A percentile compares a stretch with the other conserved stretches of the same genome.
Evolutionary conservation across 2,329 filamentous ascomycete genomes (phyloP).

Genomic region (Thielaviopsis populi): DNA sequence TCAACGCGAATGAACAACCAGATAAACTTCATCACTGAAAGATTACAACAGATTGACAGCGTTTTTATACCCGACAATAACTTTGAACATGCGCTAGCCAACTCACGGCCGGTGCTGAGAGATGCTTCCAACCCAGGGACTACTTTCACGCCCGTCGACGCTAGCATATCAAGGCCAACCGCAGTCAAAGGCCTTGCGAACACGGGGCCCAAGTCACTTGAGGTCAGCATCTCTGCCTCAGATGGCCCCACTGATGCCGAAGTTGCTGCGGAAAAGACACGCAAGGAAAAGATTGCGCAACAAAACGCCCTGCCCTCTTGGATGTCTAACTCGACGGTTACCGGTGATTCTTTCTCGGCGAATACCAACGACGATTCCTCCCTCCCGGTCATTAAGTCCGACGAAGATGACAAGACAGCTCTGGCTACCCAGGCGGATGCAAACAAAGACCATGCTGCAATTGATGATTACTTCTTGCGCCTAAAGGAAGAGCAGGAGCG

Average conservation of each 20-base stretch:
- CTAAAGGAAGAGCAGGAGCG: slow-evolving; percentile 45
- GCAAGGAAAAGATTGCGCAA: slow-evolving; percentile 48
- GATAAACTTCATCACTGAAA: slow-evolving; percentile 61
- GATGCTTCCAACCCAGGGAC: slow-evolving; percentile 52
- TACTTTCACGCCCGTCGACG: slow-evolving; percentile 42
- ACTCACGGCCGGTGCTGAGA: slow-evolving; percentile 48
- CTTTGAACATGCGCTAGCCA: slow-evolving; percentile 53
- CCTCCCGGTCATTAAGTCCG: slow-evolving; percentile 23
- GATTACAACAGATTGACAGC: slow-evolving; percentile 64
- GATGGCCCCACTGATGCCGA: slow-evolving; percentile 53
- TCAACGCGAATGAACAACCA: slow-evolving; percentile 63
- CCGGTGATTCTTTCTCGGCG: slow-evolving; percentile 43
- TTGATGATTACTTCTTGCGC: slow-evolving; percentile 53
- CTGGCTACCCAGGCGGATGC: slow-evolving; percentile 27
- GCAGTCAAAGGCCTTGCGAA: slow-evolving; percentile 55
- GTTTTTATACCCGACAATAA: slow-evolving; percentile 58
- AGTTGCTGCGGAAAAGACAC: slow-evolving; percentile 46
- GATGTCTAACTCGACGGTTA: slow-evolving; percentile 58
- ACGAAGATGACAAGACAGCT: slow-evolving; percentile 34
- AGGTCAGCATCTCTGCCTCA: slow-evolving; percentile 51
- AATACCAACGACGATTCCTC: slow-evolving; percentile 21
- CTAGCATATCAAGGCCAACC: slow-evolving; percentile 40
- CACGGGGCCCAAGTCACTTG: slow-evolving; percentile 52
- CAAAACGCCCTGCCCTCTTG: slow-evolving; percentile 58
- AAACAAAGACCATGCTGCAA: slow-evolving; percentile 39